Evolutionary conservation across 176 grass and related monocot genomes (phyloP).

Genomic region (Musa schizocarpa): DNA sequence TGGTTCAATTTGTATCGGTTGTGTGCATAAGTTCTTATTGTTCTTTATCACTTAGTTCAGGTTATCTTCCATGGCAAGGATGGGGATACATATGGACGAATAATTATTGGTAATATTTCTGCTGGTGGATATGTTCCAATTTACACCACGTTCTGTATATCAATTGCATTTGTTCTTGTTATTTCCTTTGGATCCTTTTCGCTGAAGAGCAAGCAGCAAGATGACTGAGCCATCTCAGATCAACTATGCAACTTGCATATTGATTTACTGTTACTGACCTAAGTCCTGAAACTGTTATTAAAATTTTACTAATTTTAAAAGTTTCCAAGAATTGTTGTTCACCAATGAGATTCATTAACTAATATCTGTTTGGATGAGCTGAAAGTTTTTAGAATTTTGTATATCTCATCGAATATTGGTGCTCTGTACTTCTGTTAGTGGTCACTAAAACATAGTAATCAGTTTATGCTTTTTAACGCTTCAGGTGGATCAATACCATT

Average conservation of each 20-base stretch:
- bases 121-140: slow-evolving; percentile 1
- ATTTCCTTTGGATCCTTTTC: not conserved
- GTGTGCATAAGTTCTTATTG: not conserved
- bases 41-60: slow-evolving; percentile 5
- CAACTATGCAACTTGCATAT: not conserved
- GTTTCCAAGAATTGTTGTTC: no score
- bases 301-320: not conserved
- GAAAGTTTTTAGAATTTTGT: not conserved
- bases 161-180: no score
- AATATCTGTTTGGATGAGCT: not conserved
- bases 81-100: slow-evolving; percentile 23
- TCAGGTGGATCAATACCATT: slow-evolving; percentile 7
- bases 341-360: no score
- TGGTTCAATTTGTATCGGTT: not conserved
- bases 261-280: not conserved
- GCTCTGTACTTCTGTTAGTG: not conserved
- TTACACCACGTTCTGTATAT: no score
- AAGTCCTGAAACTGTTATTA: no score
- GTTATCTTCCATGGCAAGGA: slow-evolving; percentile 23
- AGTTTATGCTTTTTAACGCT: not conserved
- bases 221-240: not conserved
- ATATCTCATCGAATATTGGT: not conserved
- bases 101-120: slow-evolving; percentile 15
- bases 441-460: not conserved
- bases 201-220: not conserved